Base-by-base conservation (phyloP, 176 grass and related monocot species). In the Oryza brachyantha region DNA sequence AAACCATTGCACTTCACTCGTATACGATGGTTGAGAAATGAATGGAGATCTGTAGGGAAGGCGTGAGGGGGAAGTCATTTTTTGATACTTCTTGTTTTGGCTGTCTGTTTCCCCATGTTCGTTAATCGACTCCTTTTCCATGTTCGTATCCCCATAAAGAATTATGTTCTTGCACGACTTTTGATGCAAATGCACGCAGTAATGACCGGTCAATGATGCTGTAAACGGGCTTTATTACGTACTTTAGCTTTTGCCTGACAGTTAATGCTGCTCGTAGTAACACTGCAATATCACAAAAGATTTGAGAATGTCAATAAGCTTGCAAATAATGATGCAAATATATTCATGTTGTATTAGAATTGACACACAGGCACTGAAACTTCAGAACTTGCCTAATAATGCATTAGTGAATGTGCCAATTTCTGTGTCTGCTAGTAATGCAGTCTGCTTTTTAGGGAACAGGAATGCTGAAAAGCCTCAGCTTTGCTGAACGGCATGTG, bases 141-240 rank as follows among this genome's bases (percentile, higher is more conserved):
- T 73, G 50, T 84, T 88, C 81, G 71, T 84, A 80, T 86, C 76
- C 82, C 81, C 42, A 91, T 80, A 86, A 87, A 86, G 85, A 87
- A 84, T 73, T 75, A 91, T 86, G 86, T 84, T 58, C 66, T 17
- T 72, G 84, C 94, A 63, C 94, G 75, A 26, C 84, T 91, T 97
- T 86, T 90, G 76, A 97, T 86, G 84, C 88, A 97, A 91, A 93
- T 88, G 65, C 88, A 93, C 61, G 81, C 86, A 86, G 79, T 88
- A 74, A 92, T 90, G 88, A 91, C 85, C 85, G 77, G 85, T 91
- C 88, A 80, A 97, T 86, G 83, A 81, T 82, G 76, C 90, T 82
- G 82, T 81, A 86, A 93, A 93, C 77, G 75, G 68, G 70, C 83
- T 75, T 76, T 81, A 78, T 76, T 84, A 80, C 36, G 70, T 72